Conservation (phyloP, 495 filamentous ascomycete genomes). For the Staphylotrichum tortipilum region DNA sequence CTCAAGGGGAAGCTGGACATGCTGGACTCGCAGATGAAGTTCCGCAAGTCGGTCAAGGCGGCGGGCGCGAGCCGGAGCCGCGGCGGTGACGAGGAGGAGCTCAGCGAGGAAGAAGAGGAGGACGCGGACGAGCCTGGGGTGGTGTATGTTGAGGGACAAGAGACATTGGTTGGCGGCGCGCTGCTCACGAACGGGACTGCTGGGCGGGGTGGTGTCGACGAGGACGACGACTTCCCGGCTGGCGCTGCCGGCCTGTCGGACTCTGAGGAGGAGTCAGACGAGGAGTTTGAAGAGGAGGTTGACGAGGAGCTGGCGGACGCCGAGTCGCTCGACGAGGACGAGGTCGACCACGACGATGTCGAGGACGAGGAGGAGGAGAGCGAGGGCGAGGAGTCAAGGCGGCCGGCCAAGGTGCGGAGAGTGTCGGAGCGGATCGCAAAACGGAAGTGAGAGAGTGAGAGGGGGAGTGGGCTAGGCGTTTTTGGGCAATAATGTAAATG, state of each 20-base stretch:
- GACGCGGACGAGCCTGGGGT: slow-evolving; percentile 48
- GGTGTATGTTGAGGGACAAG: slow-evolving; percentile 80
- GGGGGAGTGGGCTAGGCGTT: neutral
- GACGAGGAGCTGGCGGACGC: slow-evolving; percentile 24
- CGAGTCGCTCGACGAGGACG: slow-evolving; percentile 31
- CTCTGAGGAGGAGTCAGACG: slow-evolving; percentile 26
- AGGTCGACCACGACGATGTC: slow-evolving; percentile 33
- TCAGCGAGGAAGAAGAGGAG: slow-evolving; percentile 67
- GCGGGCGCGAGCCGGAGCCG: slow-evolving; percentile 26
- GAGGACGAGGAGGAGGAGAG: slow-evolving; percentile 30
- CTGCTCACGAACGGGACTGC: slow-evolving; percentile 33
- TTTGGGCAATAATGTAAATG: neutral
- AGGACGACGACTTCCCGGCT: slow-evolving; percentile 21
- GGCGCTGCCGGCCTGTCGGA: slow-evolving; percentile 18
- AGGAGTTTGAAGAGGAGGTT: slow-evolving; percentile 23
- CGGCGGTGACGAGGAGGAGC: slow-evolving; percentile 55
- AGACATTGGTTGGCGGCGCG: slow-evolving; percentile 41
- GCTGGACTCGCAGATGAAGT: slow-evolving; percentile 74
- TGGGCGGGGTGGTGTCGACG: slow-evolving; percentile 10
- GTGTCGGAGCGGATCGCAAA: slow-evolving; percentile 18
- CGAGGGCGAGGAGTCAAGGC: slow-evolving; percentile 24
- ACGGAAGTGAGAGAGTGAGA: slow-evolving; percentile 14
- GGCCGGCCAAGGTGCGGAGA: slow-evolving; percentile 31
- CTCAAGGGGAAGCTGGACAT: slow-evolving; percentile 91
- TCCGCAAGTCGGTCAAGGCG: slow-evolving; percentile 55